Conservation (phyloP, 2,329 filamentous ascomycete species). For the Plectosphaerella cucumerina region DNA sequence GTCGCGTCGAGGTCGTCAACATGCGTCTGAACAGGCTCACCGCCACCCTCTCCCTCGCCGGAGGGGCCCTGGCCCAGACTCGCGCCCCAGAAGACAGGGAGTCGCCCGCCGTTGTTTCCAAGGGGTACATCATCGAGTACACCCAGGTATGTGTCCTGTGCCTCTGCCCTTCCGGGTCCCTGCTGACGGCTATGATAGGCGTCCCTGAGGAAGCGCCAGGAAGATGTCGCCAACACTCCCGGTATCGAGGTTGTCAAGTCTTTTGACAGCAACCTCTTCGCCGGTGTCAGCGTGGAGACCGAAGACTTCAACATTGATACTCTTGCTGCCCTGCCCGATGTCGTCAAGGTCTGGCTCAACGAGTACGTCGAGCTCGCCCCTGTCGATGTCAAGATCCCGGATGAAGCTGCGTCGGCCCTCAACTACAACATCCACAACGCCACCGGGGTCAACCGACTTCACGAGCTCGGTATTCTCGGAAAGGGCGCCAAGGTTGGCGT, state of each 20-base stretch:
- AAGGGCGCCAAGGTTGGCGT: conserved; percentile 31
- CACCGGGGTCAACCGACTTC: conserved; percentile 32
- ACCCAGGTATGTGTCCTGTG: background rate
- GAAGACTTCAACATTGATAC: conserved; percentile 25
- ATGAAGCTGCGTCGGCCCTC: background rate
- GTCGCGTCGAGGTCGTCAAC: too few species aligned
- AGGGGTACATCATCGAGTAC: conserved; percentile 10
- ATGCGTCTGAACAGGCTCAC: conserved; percentile 4
- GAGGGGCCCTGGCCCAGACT: background rate
- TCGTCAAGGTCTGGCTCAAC: conserved; percentile 27
- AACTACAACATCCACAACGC: conserved; percentile 29
- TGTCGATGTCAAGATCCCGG: background rate
- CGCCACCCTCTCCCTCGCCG: conserved; percentile 1
- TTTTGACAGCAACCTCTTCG: conserved; percentile 21
- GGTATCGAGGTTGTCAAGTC: background rate
- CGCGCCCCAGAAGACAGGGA: conserved; percentile 1
- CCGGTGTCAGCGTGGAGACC: conserved; percentile 24
- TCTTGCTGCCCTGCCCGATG: conserved; percentile 24
- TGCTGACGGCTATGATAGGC: background rate
- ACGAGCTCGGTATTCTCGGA: conserved; percentile 28
- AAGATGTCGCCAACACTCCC: background rate
- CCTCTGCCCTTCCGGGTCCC: background rate
- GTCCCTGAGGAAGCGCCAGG: background rate
- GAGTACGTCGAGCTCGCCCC: background rate
- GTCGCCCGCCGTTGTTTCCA: background rate